These are phyloP conservation scores for Sugiyamaella floridensis DNA, from an alignment of 805 yeast genomes.

Conservation along the genomic window DNA sequence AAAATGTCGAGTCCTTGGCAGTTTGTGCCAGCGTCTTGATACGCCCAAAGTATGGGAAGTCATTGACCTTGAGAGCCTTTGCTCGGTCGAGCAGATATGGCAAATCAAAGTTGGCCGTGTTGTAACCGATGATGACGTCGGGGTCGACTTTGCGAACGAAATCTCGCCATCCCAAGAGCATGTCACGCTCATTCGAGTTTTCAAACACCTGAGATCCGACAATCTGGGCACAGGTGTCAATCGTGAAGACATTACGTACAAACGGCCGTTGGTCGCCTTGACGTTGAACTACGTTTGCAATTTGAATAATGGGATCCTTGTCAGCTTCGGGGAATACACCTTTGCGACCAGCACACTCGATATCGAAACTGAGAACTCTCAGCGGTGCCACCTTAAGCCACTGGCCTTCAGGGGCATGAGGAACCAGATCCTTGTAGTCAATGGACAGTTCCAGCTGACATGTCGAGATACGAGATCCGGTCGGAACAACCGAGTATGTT, in stretches of 20 bases:
- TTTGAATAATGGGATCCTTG: slow-evolving; percentile 90
- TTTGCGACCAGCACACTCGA: slow-evolving; percentile 96
- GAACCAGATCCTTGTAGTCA: slow-evolving; percentile 56
- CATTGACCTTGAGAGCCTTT: slow-evolving; percentile 51
- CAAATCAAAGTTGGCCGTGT: slow-evolving; percentile 88
- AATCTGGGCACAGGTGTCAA: slow-evolving; percentile 83
- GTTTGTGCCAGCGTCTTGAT: slow-evolving; percentile 62
- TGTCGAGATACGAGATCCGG: slow-evolving; percentile 45
- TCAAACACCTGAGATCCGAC: slow-evolving; percentile 88
- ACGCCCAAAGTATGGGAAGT: slow-evolving; percentile 86
- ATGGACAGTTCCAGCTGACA: slow-evolving; percentile 82
- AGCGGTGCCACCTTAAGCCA: slow-evolving; percentile 92
- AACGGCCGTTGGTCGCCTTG: slow-evolving; percentile 81
- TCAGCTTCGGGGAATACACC: slow-evolving; percentile 96
- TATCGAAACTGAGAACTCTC: slow-evolving; percentile 89
- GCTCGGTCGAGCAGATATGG: slow-evolving; percentile 92
- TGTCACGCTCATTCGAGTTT: slow-evolving; percentile 65
- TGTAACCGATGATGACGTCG: slow-evolving; percentile 94
- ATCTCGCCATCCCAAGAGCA: slow-evolving; percentile 81
- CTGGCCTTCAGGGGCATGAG: slow-evolving; percentile 88
- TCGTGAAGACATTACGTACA: slow-evolving; percentile 89
- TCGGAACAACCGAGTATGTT: slow-evolving; percentile 48
- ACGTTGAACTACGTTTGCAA: slow-evolving; percentile 85
- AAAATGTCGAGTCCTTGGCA: slow-evolving; percentile 71
- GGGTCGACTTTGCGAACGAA: slow-evolving; percentile 84